Conservation (phyloP, 1,139 yeast genomes). For the Saccharomyces pastorianus region DNA sequence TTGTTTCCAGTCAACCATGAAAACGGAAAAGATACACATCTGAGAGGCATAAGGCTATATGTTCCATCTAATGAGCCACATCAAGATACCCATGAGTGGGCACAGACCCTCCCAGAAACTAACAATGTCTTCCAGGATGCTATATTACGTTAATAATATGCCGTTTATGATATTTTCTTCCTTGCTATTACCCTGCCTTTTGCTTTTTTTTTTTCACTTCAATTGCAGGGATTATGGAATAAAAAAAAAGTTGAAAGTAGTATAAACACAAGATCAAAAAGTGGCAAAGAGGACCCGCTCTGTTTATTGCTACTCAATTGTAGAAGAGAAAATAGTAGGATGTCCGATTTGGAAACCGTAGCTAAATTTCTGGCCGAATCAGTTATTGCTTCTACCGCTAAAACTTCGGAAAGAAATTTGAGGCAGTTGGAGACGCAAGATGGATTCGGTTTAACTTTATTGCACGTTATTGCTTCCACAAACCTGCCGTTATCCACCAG, state of each 20-base stretch:
- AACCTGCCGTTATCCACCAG: constrained; percentile 51
- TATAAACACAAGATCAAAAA: neutral
- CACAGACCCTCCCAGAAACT: constrained; percentile 19
- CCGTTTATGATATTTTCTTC: neutral
- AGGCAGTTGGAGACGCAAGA: constrained; percentile 53
- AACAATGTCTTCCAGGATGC: constrained; percentile 31
- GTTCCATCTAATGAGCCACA: constrained; percentile 32
- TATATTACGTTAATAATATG: constrained; percentile 24
- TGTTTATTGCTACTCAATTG: neutral
- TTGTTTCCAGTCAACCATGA: constrained; percentile 79
- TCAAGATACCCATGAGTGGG: constrained; percentile 1
- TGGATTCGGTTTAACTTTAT: constrained; percentile 67
- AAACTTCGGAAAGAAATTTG: constrained; percentile 52
- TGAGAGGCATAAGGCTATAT: constrained; percentile 60
- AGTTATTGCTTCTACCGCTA: constrained; percentile 41
- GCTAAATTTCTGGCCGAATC: constrained; percentile 34
- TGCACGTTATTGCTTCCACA: constrained; percentile 69
- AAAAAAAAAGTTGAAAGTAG: neutral
- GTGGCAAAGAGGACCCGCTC: neutral
- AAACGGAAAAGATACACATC: constrained; percentile 92
- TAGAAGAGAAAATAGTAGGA: constrained; percentile 7
- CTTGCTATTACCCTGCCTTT: neutral
- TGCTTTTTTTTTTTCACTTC: neutral
- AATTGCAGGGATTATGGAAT: neutral
- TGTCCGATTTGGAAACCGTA: constrained; percentile 34